Percentiles rank a stretch among this genome's conserved stretches.
Evolutionary conservation across 495 filamentous ascomycete species (phyloP).

Genomic region (Penicillium atrosanguineum): DNA sequence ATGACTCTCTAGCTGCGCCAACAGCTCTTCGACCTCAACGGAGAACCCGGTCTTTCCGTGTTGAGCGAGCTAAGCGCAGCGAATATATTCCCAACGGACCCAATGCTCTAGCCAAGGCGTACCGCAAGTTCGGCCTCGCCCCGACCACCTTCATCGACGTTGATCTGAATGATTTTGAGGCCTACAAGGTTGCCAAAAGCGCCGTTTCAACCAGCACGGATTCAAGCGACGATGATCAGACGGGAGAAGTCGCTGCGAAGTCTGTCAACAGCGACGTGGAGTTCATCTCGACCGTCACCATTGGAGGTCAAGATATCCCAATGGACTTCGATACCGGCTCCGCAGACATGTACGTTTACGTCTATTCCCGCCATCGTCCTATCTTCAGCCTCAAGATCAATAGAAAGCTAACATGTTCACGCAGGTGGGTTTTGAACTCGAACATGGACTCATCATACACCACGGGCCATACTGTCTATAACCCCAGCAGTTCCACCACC

Average conservation of each 20-base stretch:
- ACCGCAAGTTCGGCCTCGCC: constrained; percentile 59
- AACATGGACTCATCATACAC: constrained; percentile 45
- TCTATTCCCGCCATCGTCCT: constrained; percentile 3
- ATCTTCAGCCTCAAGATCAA: not conserved
- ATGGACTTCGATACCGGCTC: constrained; percentile 85
- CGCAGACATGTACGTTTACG: constrained; percentile 68
- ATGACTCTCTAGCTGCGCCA: constrained; percentile 39
- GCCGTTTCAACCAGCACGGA: constrained; percentile 13
- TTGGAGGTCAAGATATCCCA: constrained; percentile 71
- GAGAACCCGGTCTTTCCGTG: constrained; percentile 52
- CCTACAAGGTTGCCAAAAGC: constrained; percentile 22
- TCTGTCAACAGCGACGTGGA: constrained; percentile 63
- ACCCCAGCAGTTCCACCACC: constrained; percentile 59
- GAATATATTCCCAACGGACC: constrained; percentile 54
- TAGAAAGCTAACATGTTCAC: not conserved
- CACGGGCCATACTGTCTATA: constrained; percentile 57
- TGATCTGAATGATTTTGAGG: constrained; percentile 38
- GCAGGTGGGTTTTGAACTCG: constrained; percentile 75
- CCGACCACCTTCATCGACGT: constrained; percentile 21
- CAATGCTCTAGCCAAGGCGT: constrained; percentile 57
- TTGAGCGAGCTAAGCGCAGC: constrained; percentile 55
- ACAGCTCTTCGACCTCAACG: constrained; percentile 18
- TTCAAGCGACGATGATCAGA: constrained; percentile 25
- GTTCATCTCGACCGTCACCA: constrained; percentile 66
- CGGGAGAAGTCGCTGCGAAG: constrained; percentile 58